Percentiles rank a stretch among this genome's conserved stretches.
Conservation (phyloP, 108 stramenopile genomes). For the Skeletonema costatum region DNA sequence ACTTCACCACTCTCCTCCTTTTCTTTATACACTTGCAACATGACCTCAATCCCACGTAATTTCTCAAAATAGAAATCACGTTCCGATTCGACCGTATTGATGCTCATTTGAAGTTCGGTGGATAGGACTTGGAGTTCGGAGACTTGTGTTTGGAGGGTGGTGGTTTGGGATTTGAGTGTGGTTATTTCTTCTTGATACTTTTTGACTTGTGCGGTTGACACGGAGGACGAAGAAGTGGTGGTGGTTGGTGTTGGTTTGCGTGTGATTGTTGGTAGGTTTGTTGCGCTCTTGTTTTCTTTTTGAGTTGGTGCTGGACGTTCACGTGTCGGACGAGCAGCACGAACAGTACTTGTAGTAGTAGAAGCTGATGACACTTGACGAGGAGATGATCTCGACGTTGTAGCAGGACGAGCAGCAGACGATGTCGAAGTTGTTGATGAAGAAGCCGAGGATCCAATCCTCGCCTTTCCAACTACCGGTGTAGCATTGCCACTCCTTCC, state of each 20-base stretch:
- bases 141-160: conserved; percentile 52
- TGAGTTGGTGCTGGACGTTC: conserved; percentile 8
- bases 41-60: conserved; percentile 90
- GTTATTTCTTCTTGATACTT: conserved; percentile 43
- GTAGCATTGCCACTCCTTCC: neutral
- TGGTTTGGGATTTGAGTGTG: conserved; percentile 24
- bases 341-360: conserved; percentile 12
- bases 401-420: neutral
- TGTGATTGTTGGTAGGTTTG: neutral
- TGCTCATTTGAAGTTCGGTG: conserved; percentile 58
- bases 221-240: neutral
- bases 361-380: neutral
- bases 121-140: conserved; percentile 50
- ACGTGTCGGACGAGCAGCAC: neutral
- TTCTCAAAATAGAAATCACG: conserved; percentile 98
- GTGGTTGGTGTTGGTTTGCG: conserved; percentile 3
- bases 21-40: conserved; percentile 90
- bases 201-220: neutral
- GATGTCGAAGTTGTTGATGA: neutral
- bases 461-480: neutral
- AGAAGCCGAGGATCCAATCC: neutral
- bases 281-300: conserved; percentile 19
- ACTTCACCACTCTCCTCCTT: conserved; percentile 39
- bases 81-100: conserved; percentile 79
- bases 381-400: neutral